A percentile compares a stretch with the other conserved stretches of the same genome.
Evolutionary conservation across 177 flowering plant species (phyloP).

Genomic region (Vitis hybrid): DNA sequence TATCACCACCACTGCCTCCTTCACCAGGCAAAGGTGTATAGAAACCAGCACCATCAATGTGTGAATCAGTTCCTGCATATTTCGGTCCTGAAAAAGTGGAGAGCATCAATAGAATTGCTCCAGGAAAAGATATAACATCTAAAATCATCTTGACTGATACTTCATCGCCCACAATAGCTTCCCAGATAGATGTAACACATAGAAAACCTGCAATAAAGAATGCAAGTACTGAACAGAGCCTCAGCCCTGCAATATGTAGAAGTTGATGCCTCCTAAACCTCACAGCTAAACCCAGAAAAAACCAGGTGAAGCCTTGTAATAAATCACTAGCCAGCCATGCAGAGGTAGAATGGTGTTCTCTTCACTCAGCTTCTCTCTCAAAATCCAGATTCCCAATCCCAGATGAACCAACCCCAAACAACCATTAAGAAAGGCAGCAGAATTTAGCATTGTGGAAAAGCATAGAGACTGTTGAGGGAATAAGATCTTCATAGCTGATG

Average conservation of each 20-base stretch:
- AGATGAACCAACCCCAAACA: constrained; percentile 37
- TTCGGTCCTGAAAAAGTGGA: constrained; percentile 16
- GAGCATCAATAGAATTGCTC: constrained; percentile 36
- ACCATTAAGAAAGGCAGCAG: constrained; percentile 31
- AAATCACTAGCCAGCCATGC: constrained; percentile 38
- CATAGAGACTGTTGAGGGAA: neutral
- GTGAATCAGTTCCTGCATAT: constrained; percentile 7
- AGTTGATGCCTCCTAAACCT: constrained; percentile 16
- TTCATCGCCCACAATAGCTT: constrained; percentile 6
- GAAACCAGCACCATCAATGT: constrained; percentile 3
- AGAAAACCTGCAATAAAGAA: constrained; percentile 28
- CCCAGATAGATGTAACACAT: constrained; percentile 22
- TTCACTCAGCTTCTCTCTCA: constrained; percentile 19
- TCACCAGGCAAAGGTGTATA: constrained; percentile 28
- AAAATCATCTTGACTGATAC: constrained; percentile 26
- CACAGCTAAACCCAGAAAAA: constrained; percentile 25
- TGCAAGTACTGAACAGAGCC: constrained; percentile 23
- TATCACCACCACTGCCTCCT: constrained; percentile 5
- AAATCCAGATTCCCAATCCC: constrained; percentile 31
- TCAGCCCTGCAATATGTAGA: constrained; percentile 15
- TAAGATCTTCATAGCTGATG: neutral
- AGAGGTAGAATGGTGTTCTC: constrained; percentile 26
- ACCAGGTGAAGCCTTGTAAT: constrained; percentile 54
- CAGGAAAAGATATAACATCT: constrained; percentile 46
- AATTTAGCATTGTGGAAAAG: constrained; percentile 14